phyloP scores from a whole-genome alignment of 768 basidiomycete species.

The Lactarius trivialis region DNA sequence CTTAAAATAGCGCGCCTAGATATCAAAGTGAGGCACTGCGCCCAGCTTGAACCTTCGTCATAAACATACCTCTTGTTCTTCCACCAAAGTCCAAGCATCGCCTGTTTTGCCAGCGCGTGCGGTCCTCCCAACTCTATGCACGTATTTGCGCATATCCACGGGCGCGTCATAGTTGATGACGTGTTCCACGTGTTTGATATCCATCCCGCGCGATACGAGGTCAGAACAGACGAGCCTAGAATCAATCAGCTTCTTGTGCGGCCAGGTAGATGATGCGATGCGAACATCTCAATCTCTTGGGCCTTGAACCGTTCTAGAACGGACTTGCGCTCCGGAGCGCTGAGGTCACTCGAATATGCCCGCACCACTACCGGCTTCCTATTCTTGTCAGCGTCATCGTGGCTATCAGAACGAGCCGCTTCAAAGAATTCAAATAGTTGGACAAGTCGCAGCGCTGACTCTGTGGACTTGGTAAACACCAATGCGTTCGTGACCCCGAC shows the following conservation, averaged over 20 bases:
- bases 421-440: constrained; percentile 79
- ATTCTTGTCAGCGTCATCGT: constrained; percentile 21
- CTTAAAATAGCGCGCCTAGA: constrained; percentile 23
- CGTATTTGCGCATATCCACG: constrained; percentile 97
- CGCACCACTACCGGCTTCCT: constrained; percentile 39
- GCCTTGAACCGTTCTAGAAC: constrained; percentile 78
- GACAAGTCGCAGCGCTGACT: constrained; percentile 79
- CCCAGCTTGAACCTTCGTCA: background rate
- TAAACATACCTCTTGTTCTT: constrained; percentile 77
- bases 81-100: constrained; percentile 91
- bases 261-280: constrained; percentile 27
- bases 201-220: constrained; percentile 91
- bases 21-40: background rate
- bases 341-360: constrained; percentile 86
- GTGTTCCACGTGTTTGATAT: constrained; percentile 86
- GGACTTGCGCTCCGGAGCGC: constrained; percentile 59
- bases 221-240: constrained; percentile 91
- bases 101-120: constrained; percentile 87
- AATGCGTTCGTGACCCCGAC: constrained; percentile 61
- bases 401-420: constrained; percentile 32
- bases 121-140: constrained; percentile 94
- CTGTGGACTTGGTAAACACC: constrained; percentile 96
- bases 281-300: constrained; percentile 75
- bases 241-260: background rate
- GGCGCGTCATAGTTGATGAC: constrained; percentile 95